Evolutionary conservation across 257 asterid species (phyloP), one percentile per base, ranked within the genome.

Genomic region (Anisodus acutangulus): DNA sequence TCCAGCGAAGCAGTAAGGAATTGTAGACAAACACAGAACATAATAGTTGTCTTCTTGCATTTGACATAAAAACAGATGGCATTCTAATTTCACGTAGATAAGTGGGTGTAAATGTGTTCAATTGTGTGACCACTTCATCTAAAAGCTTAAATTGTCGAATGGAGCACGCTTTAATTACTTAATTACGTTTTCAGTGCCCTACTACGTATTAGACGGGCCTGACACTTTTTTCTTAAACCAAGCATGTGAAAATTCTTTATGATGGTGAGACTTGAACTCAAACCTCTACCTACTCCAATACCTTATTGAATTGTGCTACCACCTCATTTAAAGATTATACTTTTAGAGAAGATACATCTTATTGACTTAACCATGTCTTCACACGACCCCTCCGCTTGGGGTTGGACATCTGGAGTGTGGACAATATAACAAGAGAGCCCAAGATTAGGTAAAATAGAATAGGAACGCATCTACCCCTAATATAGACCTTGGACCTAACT

Each of bases 201-300:
- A 6, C 8, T 62, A 9, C 0, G 16, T 63, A 17, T 31, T 31
- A 31, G 0, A 31, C 7, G 70, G 37, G 70, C 39, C 17, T 22
- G 8, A 26, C 43, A 63, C 16, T 63, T 63, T 22, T 10, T 26
- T 26, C 17, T 63, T 63, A 43, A 13, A 63, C 70, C 43, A 63
- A 63, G 8, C 70, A 63, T 9, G 41, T 22, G 70, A 15, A 63
- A 63, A 63, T 4, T 63, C 16, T 63, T 63, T 63, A 63, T 63
- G 70, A 63, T 63, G 70, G 70, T 63, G 70, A 26, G 16, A 63
- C 41, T 26, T 10, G 70, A 63, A 63, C 43, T 63, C 70, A 63
- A 63, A 26, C 8, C 11, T 62, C 41, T 16, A 1, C 43, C 70
- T 63, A 26, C 17, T 63, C 70, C 70, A 63, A 63, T 26, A 63